Conservation (phyloP, 345 rosid species). For the Physaria fendleri region DNA sequence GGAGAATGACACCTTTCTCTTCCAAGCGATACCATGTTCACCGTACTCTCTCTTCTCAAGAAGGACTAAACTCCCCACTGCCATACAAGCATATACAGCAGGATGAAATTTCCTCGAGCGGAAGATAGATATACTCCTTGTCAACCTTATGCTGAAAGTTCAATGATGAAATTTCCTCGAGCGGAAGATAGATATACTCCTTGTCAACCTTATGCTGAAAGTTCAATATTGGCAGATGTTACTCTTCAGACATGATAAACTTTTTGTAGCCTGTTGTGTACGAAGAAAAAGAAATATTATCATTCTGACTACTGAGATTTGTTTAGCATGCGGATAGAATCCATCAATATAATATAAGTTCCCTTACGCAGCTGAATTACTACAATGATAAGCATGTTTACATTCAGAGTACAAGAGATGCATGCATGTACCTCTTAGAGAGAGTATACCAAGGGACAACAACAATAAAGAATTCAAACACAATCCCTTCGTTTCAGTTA, state of each 20-base stretch:
- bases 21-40: slow-evolving; percentile 50
- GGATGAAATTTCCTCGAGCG: not conserved
- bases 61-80: slow-evolving; percentile 73
- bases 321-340: not conserved
- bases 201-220: not conserved
- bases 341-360: not conserved
- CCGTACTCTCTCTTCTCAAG: slow-evolving; percentile 72
- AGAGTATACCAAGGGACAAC: not conserved
- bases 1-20: slow-evolving; percentile 37
- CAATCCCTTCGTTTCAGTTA: not conserved
- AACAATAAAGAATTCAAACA: not conserved
- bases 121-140: not conserved
- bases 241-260: slow-evolving; percentile 7
- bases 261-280: slow-evolving; percentile 4
- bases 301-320: slow-evolving; percentile 1
- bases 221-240: slow-evolving; percentile 1
- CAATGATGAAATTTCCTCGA: not conserved
- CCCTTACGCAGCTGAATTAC: not conserved
- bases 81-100: slow-evolving; percentile 27
- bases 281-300: not conserved
- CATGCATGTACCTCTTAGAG: not conserved
- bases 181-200: not conserved
- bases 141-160: slow-evolving; percentile 6
- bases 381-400: not conserved
- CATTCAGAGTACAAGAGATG: not conserved